A percentile compares a stretch with the other conserved stretches of the same genome.
These are phyloP conservation scores for Artemisia tridentata DNA, from an alignment of 129 eudicot species.

Conservation along the genomic window DNA sequence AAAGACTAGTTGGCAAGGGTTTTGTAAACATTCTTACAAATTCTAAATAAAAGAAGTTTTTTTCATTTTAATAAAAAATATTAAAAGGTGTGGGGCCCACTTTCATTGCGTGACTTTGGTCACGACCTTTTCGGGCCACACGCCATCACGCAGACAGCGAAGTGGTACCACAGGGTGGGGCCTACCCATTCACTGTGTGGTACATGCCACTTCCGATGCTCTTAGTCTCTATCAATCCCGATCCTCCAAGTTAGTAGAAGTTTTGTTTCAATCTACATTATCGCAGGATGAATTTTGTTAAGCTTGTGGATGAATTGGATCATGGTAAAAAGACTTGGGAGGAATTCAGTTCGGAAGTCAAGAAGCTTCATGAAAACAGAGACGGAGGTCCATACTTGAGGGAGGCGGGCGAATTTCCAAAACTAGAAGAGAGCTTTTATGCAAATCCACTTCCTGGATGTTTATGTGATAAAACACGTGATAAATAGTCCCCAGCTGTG, in stretches of 20 bases:
- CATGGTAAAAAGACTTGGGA: slow-evolving; percentile 74
- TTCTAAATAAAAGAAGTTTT: too few species aligned
- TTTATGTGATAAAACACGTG: slow-evolving; percentile 54
- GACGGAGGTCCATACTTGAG: slow-evolving; percentile 77
- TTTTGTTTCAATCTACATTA: background rate
- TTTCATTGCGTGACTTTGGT: too few species aligned
- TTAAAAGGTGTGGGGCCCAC: too few species aligned
- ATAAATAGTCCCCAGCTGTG: slow-evolving; percentile 24
- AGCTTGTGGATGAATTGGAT: slow-evolving; percentile 70
- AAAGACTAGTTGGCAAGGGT: too few species aligned
- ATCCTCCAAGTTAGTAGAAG: background rate
- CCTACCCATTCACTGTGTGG: too few species aligned
- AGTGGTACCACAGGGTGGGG: too few species aligned
- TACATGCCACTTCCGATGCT: too few species aligned
- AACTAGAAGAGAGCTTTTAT: slow-evolving; percentile 93
- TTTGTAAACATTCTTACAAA: too few species aligned
- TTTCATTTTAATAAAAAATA: too few species aligned
- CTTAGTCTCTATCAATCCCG: background rate
- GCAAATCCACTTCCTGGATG: slow-evolving; percentile 98
- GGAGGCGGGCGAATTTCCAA: slow-evolving; percentile 93
- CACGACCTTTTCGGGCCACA: too few species aligned
- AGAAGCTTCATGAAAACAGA: slow-evolving; percentile 72
- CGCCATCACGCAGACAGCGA: too few species aligned
- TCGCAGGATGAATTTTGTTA: slow-evolving; percentile 85
- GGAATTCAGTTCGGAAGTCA: slow-evolving; percentile 69